A percentile compares a stretch with the other conserved stretches of the same genome.
Conservation (phyloP, 139 green algal genomes). For the Spirogloea muscicola region DNA sequence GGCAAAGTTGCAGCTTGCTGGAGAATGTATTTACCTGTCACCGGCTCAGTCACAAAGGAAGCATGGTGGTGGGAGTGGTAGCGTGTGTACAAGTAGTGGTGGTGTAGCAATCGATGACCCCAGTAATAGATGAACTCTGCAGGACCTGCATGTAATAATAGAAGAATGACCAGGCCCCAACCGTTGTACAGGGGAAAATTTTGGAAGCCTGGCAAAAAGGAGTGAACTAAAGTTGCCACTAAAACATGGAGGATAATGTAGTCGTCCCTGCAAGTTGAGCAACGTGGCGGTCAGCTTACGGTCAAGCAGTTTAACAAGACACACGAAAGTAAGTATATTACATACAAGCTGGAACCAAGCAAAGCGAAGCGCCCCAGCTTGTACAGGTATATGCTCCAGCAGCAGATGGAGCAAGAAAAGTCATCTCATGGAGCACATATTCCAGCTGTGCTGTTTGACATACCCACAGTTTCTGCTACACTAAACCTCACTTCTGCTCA, state of each 20-base stretch:
- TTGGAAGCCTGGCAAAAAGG: conserved; percentile 36
- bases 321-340: neutral
- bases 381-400: too few relatives aligned
- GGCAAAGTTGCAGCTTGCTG: too few relatives aligned
- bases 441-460: too few relatives aligned
- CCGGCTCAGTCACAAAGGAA: conserved; percentile 53
- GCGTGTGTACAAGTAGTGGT: conserved; percentile 52
- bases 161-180: conserved; percentile 38
- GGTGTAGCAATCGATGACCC: conserved; percentile 51
- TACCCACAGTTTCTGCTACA: too few relatives aligned
- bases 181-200: conserved; percentile 24
- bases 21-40: conserved; percentile 47
- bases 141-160: conserved; percentile 50
- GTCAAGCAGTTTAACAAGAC: neutral
- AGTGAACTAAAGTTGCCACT: conserved; percentile 40
- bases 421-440: too few relatives aligned
- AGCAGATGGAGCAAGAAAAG: too few relatives aligned
- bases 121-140: conserved; percentile 60
- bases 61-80: conserved; percentile 59
- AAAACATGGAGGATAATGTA: conserved; percentile 55
- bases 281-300: neutral
- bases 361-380: too few relatives aligned
- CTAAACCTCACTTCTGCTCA: too few relatives aligned
- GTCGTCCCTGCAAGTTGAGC: conserved; percentile 47
- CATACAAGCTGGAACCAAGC: neutral